These are phyloP conservation scores for Cytospora paraplurivora DNA, from an alignment of 2,329 filamentous ascomycete genomes.

Conservation along the genomic window DNA sequence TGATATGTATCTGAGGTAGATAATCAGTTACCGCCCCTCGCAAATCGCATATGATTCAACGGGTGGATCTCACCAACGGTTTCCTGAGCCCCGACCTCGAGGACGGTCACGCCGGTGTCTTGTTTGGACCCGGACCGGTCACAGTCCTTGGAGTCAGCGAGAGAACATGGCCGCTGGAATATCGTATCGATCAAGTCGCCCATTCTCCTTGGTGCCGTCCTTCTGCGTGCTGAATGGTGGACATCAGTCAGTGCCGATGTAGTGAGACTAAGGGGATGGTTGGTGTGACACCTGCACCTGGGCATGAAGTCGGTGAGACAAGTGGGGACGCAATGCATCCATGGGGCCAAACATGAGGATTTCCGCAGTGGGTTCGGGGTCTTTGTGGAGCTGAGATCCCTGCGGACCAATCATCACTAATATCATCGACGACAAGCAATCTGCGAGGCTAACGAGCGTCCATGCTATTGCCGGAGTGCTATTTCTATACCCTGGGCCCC, in stretches of 20 bases:
- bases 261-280: constrained; percentile 1
- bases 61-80: constrained; percentile 22
- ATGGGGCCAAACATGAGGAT: constrained; percentile 19
- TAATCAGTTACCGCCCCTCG: constrained; percentile 1
- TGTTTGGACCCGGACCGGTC: constrained; percentile 13
- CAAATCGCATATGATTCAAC: constrained; percentile 1
- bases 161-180: constrained; percentile 22
- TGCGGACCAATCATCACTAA: constrained; percentile 14
- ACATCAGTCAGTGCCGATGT: constrained; percentile 19
- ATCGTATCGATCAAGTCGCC: constrained; percentile 23
- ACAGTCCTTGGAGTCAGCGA: constrained; percentile 20
- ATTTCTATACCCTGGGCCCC: no score
- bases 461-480: neutral
- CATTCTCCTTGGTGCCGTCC: constrained; percentile 24
- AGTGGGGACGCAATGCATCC: constrained; percentile 19
- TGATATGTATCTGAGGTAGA: constrained; percentile 20
- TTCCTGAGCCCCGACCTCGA: constrained; percentile 25
- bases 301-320: constrained; percentile 19
- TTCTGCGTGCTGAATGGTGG: constrained; percentile 15
- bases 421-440: constrained; percentile 3
- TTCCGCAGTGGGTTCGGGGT: constrained; percentile 17
- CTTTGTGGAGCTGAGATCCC: constrained; percentile 12
- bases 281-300: constrained; percentile 9
- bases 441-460: constrained; percentile 1
- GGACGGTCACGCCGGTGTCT: constrained; percentile 20